Base-by-base conservation (phyloP, 441 rosid species). In the Pelargonium australe region DNA sequence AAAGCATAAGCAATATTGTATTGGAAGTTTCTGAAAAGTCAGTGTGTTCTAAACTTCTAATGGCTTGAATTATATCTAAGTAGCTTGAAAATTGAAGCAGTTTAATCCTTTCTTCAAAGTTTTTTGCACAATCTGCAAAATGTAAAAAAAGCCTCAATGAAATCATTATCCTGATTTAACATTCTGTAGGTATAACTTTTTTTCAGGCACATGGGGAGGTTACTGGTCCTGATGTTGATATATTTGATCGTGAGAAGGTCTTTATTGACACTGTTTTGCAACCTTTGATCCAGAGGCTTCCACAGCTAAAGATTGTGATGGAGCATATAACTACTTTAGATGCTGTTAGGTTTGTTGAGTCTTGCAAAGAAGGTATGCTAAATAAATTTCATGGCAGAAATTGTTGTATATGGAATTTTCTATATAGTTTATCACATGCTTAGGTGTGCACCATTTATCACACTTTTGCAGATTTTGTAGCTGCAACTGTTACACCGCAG, bases 151-250 rank as follows among this genome's bases (percentile, higher is more conserved):
- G 13, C 64, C 64, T 20, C 11, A 9, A 60, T 11, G 10, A 20
- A 19, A 60, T 60, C 53, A 17, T 60, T 60, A 11, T 17, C 6
- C 7, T 7, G 28, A 23, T 60, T 19, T 16, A 55, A 55, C n/a
- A 7, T 55, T 55, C 2, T 55, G 23, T 55, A 17, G 8, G 62
- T 55, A 2, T 45, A 25, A 44, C 76, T 19, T 62, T 20, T 77
- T n/a, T 68, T 11, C 83, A 94, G 99, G 99, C 91, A 76, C 99
- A 94, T 77, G 96, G 97, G 12, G 99, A 94, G 82, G 99, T 91
- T 72, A 89, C 97, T 19, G 89, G 89, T 85, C 86, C 87, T 23
- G 76, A 68, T 81, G 83, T 94, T 68, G 97, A 94, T 72, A 71
- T 87, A 57, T 94, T 94, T 86, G 96, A 94, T 79, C 94, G 92